Percentiles rank a stretch among this genome's conserved stretches.
These are phyloP conservation scores for Candida freyschussii DNA, from an alignment of 1,139 yeast species.

Conservation along the genomic window DNA sequence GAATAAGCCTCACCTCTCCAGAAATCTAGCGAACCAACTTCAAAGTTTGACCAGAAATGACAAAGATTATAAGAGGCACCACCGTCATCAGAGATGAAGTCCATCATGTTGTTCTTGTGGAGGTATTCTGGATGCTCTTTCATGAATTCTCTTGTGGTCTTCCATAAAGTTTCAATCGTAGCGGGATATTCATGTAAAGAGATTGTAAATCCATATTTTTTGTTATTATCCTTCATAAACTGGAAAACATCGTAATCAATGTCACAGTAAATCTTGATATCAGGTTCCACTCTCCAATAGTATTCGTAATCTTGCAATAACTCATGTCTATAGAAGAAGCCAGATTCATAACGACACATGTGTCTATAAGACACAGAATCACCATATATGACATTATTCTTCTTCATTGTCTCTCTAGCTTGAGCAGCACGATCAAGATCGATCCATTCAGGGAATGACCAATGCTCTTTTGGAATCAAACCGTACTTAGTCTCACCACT, in stretches of 20 bases:
- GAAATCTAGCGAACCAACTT: constrained; percentile 72
- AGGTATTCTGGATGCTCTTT: constrained; percentile 60
- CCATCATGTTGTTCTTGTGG: constrained; percentile 62
- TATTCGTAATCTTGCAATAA: constrained; percentile 21
- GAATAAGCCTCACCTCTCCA: constrained; percentile 68
- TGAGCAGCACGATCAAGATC: constrained; percentile 42
- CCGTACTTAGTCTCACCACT: constrained; percentile 52
- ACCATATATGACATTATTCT: constrained; percentile 52
- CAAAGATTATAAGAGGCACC: constrained; percentile 72
- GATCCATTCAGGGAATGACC: constrained; percentile 58
- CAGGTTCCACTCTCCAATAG: constrained; percentile 96
- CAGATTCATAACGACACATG: constrained; percentile 92
- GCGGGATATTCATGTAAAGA: constrained; percentile 78
- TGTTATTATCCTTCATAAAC: constrained; percentile 25
- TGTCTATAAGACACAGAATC: constrained; percentile 64
- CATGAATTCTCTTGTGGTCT: constrained; percentile 64
- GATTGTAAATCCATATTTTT: constrained; percentile 33
- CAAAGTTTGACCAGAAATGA: constrained; percentile 94
- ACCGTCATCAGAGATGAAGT: constrained; percentile 63
- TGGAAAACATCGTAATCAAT: constrained; percentile 24
- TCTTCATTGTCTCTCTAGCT: constrained; percentile 34
- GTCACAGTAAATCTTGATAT: constrained; percentile 36
- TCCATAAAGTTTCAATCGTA: constrained; percentile 82
- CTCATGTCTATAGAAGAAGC: constrained; percentile 55
- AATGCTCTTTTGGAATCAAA: constrained; percentile 44